Percentiles rank a stretch among this genome's conserved stretches.
These are phyloP conservation scores for Zizania latifolia DNA, from an alignment of 176 grass and related monocot species.

Conservation along the genomic window DNA sequence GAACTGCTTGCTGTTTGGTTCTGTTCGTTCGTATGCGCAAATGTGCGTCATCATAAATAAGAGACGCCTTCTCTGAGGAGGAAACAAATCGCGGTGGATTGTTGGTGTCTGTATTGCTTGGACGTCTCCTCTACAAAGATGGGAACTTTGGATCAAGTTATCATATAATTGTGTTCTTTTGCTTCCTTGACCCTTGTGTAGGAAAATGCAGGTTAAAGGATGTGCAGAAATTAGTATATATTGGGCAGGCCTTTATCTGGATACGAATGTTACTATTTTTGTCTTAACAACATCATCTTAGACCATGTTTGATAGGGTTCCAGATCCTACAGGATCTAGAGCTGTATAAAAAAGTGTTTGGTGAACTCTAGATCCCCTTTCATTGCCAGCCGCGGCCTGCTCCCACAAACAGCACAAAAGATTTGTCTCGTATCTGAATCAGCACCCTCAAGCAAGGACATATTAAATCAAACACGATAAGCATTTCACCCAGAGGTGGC, in stretches of 20 bases:
- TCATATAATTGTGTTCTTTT: neutral
- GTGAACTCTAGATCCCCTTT: too few relatives aligned
- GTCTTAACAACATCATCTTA: neutral
- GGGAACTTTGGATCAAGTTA: too few relatives aligned
- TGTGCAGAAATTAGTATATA: neutral
- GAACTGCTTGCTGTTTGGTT: neutral
- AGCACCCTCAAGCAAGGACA: neutral
- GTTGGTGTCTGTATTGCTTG: too few relatives aligned
- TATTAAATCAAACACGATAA: neutral
- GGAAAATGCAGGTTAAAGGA: neutral
- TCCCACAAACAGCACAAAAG: neutral
- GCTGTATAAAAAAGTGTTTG: too few relatives aligned
- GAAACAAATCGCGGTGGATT: too few relatives aligned
- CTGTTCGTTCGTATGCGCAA: neutral
- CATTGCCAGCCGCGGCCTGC: too few relatives aligned
- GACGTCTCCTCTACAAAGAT: too few relatives aligned
- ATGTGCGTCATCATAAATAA: neutral
- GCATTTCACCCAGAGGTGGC: constrained; percentile 11
- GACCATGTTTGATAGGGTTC: neutral
- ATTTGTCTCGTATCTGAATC: neutral
- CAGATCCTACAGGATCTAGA: too few relatives aligned
- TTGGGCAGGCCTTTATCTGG: neutral
- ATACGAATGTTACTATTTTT: neutral
- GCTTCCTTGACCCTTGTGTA: neutral
- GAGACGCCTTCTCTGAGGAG: too few relatives aligned